phyloP scores from a whole-genome alignment of 495 filamentous ascomycete species.

The Rhizodiscina lignyota region DNA sequence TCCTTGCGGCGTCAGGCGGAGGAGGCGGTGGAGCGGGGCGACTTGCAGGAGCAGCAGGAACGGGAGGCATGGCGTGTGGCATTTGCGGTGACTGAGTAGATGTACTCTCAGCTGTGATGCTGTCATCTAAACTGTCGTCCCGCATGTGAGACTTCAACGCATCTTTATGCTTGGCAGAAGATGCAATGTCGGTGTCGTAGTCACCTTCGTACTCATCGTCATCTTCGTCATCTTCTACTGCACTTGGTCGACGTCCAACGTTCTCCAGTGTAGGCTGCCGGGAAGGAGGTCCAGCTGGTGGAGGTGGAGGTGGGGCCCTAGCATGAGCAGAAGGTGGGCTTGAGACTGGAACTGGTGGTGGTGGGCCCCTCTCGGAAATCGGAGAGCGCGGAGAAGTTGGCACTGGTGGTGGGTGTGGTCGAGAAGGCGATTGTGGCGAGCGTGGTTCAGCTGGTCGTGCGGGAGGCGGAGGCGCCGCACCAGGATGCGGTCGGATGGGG shows the following conservation, averaged over 20 bases:
- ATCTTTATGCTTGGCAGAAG: constrained; percentile 77
- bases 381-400: no score
- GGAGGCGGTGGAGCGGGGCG: constrained; percentile 23
- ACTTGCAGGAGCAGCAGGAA: constrained; percentile 8
- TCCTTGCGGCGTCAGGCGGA: constrained; percentile 11
- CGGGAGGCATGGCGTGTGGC: constrained; percentile 10
- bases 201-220: constrained; percentile 93
- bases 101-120: constrained; percentile 32
- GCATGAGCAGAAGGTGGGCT: constrained; percentile 35
- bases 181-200: constrained; percentile 94
- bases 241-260: constrained; percentile 21
- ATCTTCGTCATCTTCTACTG: constrained; percentile 60
- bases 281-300: constrained; percentile 37
- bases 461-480: constrained; percentile 27
- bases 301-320: constrained; percentile 66
- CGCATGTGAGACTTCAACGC: constrained; percentile 69
- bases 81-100: constrained; percentile 22
- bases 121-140: constrained; percentile 55
- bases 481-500: constrained; percentile 1
- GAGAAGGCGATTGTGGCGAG: no score
- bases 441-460: constrained; percentile 15
- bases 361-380: constrained; percentile 22
- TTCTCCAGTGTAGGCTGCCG: constrained; percentile 44
- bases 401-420: no score
- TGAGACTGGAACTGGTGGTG: constrained; percentile 11